Conservation (phyloP, 2,329 filamentous ascomycete species). For the Diplodia mutila region DNA sequence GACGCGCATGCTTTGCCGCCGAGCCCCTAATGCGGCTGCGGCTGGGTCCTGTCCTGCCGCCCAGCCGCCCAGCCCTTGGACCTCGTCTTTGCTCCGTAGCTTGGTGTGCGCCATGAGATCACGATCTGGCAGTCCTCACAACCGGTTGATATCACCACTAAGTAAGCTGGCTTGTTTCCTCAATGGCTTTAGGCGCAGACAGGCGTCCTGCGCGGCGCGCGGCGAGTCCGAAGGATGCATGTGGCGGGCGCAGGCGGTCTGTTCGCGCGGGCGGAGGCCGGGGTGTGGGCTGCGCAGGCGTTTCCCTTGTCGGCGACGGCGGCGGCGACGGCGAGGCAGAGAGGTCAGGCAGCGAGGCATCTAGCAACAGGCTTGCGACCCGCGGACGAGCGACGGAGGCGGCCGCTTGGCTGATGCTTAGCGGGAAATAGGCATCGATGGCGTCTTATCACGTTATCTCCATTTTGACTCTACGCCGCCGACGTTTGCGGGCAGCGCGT, state of each 20-base stretch:
- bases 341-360: neutral
- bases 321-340: neutral
- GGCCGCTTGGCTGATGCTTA: conserved; percentile 20
- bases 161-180: neutral
- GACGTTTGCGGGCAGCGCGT: conserved; percentile 16
- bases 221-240: conserved; percentile 7
- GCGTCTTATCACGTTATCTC: conserved; percentile 22
- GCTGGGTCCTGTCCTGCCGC: neutral
- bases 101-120: conserved; percentile 15
- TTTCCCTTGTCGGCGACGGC: too few species aligned
- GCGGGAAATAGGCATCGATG: conserved; percentile 7
- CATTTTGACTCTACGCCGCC: neutral
- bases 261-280: conserved; percentile 14
- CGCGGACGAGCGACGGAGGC: neutral
- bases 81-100: conserved; percentile 4
- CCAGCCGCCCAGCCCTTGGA: conserved; percentile 20
- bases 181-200: neutral
- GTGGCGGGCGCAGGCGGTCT: neutral
- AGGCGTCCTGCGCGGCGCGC: neutral
- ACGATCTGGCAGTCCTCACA: neutral
- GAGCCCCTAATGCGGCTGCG: conserved; percentile 16
- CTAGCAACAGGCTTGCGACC: neutral
- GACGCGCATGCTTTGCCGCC: neutral
- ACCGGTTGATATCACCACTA: neutral
- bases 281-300: neutral